Evolutionary conservation across 495 filamentous ascomycete species (phyloP).

Genomic region (Cercophora newfieldiana): DNA sequence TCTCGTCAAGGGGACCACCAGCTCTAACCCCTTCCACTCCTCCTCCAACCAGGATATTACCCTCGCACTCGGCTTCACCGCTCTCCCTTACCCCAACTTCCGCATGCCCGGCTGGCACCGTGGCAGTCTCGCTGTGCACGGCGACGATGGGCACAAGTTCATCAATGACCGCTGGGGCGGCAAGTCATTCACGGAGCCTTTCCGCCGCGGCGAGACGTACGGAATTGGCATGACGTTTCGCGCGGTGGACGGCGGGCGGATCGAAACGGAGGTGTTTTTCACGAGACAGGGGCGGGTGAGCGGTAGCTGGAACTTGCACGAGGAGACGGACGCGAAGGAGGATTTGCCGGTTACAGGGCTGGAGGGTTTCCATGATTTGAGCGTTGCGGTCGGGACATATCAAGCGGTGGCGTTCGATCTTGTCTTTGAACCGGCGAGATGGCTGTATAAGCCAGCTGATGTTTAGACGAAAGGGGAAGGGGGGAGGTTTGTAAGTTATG

Average conservation of each 20-base stretch:
- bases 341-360: slow-evolving; percentile 69
- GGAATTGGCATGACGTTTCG: slow-evolving; percentile 69
- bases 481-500: not conserved
- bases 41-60: slow-evolving; percentile 52
- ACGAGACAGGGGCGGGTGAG: slow-evolving; percentile 65
- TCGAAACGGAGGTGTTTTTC: slow-evolving; percentile 71
- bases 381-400: slow-evolving; percentile 76
- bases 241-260: slow-evolving; percentile 32
- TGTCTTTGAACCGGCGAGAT: slow-evolving; percentile 56
- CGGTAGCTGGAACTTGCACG: slow-evolving; percentile 80
- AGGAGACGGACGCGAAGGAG: slow-evolving; percentile 69
- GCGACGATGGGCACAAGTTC: slow-evolving; percentile 86
- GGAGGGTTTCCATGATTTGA: slow-evolving; percentile 78
- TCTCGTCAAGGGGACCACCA: slow-evolving; percentile 37
- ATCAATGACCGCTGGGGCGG: slow-evolving; percentile 87
- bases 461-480: no score
- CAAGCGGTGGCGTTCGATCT: slow-evolving; percentile 72
- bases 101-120: slow-evolving; percentile 90
- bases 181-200: slow-evolving; percentile 62
- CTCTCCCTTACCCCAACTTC: slow-evolving; percentile 83
- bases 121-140: slow-evolving; percentile 80
- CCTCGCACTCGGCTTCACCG: slow-evolving; percentile 75
- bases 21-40: not conserved
- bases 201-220: slow-evolving; percentile 46
- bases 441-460: slow-evolving; percentile 27